Evolutionary conservation across 441 rosid species (phyloP), one percentile per base, ranked within the genome.

Genomic region (Rhodomyrtus psidioides): DNA sequence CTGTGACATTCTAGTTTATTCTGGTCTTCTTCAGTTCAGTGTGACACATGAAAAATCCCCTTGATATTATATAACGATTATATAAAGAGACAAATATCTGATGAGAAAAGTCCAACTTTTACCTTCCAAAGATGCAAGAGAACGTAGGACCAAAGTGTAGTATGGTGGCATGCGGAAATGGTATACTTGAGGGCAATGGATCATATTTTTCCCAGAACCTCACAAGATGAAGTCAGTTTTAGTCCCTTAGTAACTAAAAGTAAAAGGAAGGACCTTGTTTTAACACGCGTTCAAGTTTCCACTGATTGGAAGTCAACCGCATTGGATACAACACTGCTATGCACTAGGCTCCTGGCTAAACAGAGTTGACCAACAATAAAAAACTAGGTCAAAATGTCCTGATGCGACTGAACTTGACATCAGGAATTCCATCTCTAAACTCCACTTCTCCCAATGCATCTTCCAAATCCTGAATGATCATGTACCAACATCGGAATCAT

Each of bases 71-170:
- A 23, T 17, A 65, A 9, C 76, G 34, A 65, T 65, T 34, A 65
- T 19, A 65, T 34, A 65, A 65, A 34, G 34, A 59, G 76, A 65
- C 75, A 16, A n/a, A n/a, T n/a, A n/a, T n/a, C 76, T 65, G 74
- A 44, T 55, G 49, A 84, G 34, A 70, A 86, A 9, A 6, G 83
- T 54, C 62, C 56, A 56, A 85, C 44, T 42, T 86, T 83, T 92
- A 96, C 99, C 99, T 94, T 97, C 99, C 55, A 97, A 90, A 89
- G 98, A 97, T 85, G 98, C 98, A 83, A 97, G 98, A 82, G 99
- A 97, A 58, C 99, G 97, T 82, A 97, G 92, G 89, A 96, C 94
- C 88, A 97, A 97, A 23, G 99, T 97, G 90, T 93, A 97, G 91
- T 95, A 97, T 86, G 99, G 98, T 17, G 99, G 99, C 99, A 97